Evolutionary conservation across 2,329 filamentous ascomycete species (phyloP).

Genomic region (Huntiella abstrusa): DNA sequence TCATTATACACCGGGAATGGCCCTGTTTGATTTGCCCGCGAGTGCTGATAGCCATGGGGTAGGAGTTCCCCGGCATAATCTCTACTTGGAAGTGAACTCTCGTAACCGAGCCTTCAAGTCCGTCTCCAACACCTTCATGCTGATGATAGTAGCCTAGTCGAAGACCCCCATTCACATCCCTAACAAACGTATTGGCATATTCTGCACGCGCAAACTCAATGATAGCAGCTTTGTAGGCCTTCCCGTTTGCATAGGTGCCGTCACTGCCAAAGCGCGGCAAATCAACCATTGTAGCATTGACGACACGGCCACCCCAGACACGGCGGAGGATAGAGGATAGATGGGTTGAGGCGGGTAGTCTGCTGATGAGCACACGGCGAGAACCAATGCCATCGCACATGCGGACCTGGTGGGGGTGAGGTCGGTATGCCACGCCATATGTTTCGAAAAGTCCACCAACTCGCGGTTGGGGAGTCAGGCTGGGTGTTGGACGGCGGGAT

Average conservation of each 20-base stretch:
- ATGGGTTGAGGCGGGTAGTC: conserved; percentile 13
- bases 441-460: background rate
- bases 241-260: background rate
- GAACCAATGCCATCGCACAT: conserved; percentile 2
- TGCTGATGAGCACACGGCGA: conserved; percentile 14
- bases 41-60: conserved; percentile 6
- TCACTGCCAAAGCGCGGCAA: background rate
- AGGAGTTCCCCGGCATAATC: background rate
- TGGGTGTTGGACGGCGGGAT: too few relatives aligned
- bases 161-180: background rate
- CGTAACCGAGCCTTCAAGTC: background rate
- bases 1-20: conserved; percentile 6
- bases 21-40: conserved; percentile 8
- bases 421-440: background rate
- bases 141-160: background rate
- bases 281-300: background rate
- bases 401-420: background rate
- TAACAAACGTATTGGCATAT: background rate
- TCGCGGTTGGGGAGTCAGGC: too few relatives aligned
- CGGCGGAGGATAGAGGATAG: conserved; percentile 4
- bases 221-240: background rate
- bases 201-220: conserved; percentile 9
- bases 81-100: background rate
- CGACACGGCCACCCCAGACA: conserved; percentile 10
- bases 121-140: background rate